phyloP scores from a whole-genome alignment of 495 filamentous ascomycete genomes.

The Monascus purpureus region DNA sequence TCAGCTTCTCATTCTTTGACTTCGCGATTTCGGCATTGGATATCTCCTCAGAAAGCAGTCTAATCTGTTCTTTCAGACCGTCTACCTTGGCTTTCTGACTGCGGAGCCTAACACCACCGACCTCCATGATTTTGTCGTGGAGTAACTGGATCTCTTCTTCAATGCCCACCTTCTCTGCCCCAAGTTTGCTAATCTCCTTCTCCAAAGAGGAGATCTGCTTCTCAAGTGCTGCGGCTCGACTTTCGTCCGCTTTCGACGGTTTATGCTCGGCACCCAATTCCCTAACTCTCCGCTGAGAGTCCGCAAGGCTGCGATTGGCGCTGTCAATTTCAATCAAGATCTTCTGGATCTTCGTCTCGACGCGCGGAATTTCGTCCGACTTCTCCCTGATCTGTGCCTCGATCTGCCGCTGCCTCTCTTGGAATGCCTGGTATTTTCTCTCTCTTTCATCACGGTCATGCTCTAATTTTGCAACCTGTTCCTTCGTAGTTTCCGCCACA shows the following conservation, averaged over 20 bases:
- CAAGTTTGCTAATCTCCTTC: conserved; percentile 66
- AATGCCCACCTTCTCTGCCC: conserved; percentile 65
- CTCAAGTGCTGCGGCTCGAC: conserved; percentile 50
- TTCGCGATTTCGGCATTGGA: conserved; percentile 72
- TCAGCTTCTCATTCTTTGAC: conserved; percentile 86
- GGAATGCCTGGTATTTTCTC: conserved; percentile 62
- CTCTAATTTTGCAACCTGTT: conserved; percentile 78
- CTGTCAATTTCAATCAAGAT: conserved; percentile 81
- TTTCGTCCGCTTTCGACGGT: conserved; percentile 63
- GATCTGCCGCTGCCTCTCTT: conserved; percentile 63
- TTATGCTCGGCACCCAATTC: conserved; percentile 72
- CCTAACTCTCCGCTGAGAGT: conserved; percentile 68
- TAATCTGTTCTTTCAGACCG: conserved; percentile 71
- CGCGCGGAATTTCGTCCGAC: conserved; percentile 66
- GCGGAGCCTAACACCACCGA: conserved; percentile 83
- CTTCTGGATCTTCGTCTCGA: conserved; percentile 89
- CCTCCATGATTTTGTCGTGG: conserved; percentile 95
- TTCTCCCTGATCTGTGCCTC: conserved; percentile 58
- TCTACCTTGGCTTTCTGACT: conserved; percentile 92
- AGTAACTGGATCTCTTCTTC: conserved; percentile 84
- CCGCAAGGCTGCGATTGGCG: conserved; percentile 65
- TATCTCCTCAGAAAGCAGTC: conserved; percentile 63
- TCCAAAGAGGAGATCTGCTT: conserved; percentile 63
- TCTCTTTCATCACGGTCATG: conserved; percentile 74
- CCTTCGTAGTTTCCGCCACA: conserved; percentile 66